Conservation (phyloP, 2,329 filamentous ascomycete genomes). For the Cytospora leucostoma region DNA sequence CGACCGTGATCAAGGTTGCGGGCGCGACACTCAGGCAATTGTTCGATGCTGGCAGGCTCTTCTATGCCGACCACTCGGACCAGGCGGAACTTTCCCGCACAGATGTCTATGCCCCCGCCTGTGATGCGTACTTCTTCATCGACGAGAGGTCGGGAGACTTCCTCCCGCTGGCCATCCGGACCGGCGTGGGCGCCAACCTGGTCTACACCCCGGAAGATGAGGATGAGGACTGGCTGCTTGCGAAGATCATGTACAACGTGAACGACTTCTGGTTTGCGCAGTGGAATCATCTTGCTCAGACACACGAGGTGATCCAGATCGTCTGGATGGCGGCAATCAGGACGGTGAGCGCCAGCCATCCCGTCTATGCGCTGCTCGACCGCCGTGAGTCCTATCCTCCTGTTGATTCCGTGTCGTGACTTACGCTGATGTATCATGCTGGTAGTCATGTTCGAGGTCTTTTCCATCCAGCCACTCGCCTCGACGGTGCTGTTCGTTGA, state of each 20-base stretch:
- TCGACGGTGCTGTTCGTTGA: slow-evolving; percentile 33
- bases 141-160: slow-evolving; percentile 43
- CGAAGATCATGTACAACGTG: slow-evolving; percentile 51
- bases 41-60: slow-evolving; percentile 41
- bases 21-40: slow-evolving; percentile 38
- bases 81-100: slow-evolving; percentile 36
- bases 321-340: slow-evolving; percentile 47
- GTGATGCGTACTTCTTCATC: slow-evolving; percentile 51
- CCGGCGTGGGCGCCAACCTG: slow-evolving; percentile 44
- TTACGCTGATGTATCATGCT: slow-evolving; percentile 12
- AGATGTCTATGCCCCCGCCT: slow-evolving; percentile 43
- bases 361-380: slow-evolving; percentile 43
- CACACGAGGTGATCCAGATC: slow-evolving; percentile 47
- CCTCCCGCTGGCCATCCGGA: slow-evolving; percentile 50
- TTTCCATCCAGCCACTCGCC: slow-evolving; percentile 36
- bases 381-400: slow-evolving; percentile 34
- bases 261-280: slow-evolving; percentile 50
- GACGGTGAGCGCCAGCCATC: slow-evolving; percentile 49
- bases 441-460: slow-evolving; percentile 37
- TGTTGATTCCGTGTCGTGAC: not conserved
- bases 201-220: slow-evolving; percentile 50
- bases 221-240: slow-evolving; percentile 50
- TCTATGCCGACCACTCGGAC: slow-evolving; percentile 45
- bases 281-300: slow-evolving; percentile 46
- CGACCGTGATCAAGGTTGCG: slow-evolving; percentile 35